These are phyloP conservation scores for Rhodocollybia butyracea DNA, from an alignment of 768 basidiomycete genomes.

Conservation along the genomic window DNA sequence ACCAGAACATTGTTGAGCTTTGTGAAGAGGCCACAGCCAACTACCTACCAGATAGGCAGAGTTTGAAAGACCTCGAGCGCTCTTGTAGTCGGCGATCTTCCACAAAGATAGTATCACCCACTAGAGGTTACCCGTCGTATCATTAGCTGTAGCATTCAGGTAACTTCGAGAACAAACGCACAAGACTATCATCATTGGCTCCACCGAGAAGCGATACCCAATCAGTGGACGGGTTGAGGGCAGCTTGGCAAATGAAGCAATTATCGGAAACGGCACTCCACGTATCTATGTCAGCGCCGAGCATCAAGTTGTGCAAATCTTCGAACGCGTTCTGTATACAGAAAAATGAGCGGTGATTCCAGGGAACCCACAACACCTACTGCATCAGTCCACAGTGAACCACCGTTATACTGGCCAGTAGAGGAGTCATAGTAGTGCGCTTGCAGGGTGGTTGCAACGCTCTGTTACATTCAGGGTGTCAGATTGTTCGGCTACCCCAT, in stretches of 20 bases:
- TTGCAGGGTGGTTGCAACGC: conserved; percentile 7
- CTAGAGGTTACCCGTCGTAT: conserved; percentile 20
- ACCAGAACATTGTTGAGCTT: not conserved
- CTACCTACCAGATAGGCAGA: conserved; percentile 25
- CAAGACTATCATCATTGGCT: conserved; percentile 52
- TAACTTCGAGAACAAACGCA: conserved; percentile 18
- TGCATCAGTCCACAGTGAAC: conserved; percentile 55
- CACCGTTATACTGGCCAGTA: conserved; percentile 43
- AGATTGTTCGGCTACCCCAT: no score
- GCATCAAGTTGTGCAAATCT: conserved; percentile 58
- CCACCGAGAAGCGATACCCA: conserved; percentile 44
- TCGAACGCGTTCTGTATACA: conserved; percentile 47
- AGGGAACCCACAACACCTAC: conserved; percentile 24
- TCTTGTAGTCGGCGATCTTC: conserved; percentile 57
- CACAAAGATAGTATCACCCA: conserved; percentile 57
- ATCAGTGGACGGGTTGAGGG: conserved; percentile 34
- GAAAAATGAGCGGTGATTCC: not conserved
- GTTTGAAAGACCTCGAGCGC: conserved; percentile 30
- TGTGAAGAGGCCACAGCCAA: not conserved
- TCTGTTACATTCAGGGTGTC: not conserved
- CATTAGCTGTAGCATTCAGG: not conserved
- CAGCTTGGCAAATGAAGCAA: conserved; percentile 44
- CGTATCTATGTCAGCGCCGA: conserved; percentile 39
- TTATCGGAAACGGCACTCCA: conserved; percentile 36
- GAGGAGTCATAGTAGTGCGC: conserved; percentile 36